Evolutionary conservation across 805 yeast species (phyloP).

Genomic region (Monosporozyma aquatica): DNA sequence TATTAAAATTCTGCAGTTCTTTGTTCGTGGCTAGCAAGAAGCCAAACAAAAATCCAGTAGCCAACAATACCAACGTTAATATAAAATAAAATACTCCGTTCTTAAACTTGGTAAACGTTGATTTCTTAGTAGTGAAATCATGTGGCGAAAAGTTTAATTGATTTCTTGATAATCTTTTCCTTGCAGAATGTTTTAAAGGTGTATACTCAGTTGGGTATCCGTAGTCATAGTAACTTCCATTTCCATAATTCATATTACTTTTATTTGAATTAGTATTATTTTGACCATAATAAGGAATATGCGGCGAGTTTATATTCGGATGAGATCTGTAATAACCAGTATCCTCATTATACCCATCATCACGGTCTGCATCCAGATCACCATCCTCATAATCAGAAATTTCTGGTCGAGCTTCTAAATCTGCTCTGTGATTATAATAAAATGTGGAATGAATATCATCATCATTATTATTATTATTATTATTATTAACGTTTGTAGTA

Average conservation of each 20-base stretch:
- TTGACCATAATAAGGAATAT: background rate
- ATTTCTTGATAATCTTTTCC: constrained; percentile 12
- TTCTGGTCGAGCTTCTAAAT: constrained; percentile 24
- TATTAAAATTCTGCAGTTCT: constrained; percentile 60
- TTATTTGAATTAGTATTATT: background rate
- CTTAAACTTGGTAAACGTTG: constrained; percentile 28
- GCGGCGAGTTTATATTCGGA: background rate
- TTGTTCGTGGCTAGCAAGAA: constrained; percentile 79
- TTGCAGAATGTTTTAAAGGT: constrained; percentile 12
- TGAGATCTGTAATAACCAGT: constrained; percentile 1
- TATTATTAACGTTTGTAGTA: constrained; percentile 6
- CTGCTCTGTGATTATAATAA: constrained; percentile 27
- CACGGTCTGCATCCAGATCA: constrained; percentile 9
- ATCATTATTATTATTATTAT: constrained; percentile 16
- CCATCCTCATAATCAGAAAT: constrained; percentile 28
- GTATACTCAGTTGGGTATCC: constrained; percentile 16
- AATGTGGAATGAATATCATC: constrained; percentile 30
- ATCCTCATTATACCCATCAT: constrained; percentile 4
- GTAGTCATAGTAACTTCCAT: constrained; percentile 1
- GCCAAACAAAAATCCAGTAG: constrained; percentile 73
- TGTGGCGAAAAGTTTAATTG: constrained; percentile 39
- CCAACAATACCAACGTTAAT: constrained; percentile 40
- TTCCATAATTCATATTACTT: background rate
- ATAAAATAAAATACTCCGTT: constrained; percentile 30
- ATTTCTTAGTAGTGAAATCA: constrained; percentile 33